phyloP scores from a whole-genome alignment of 2,329 filamentous ascomycete genomes.

The Penicillium frequentans region DNA sequence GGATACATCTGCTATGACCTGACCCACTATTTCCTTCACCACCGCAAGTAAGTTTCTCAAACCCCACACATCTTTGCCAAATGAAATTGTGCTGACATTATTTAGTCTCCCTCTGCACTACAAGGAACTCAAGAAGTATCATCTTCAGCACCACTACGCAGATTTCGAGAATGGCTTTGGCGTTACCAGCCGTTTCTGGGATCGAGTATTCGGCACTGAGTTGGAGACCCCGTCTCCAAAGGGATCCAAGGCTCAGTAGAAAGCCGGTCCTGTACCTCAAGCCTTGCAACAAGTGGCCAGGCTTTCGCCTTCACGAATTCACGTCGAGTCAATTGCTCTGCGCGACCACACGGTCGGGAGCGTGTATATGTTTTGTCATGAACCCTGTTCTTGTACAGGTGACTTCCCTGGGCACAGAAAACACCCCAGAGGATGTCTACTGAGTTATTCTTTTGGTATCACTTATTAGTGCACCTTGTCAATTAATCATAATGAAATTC shows the following conservation, averaged over 20 bases:
- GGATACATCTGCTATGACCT: conserved; percentile 96
- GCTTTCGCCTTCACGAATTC: conserved; percentile 16
- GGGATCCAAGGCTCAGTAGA: conserved; percentile 37
- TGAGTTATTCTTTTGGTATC: conserved; percentile 9
- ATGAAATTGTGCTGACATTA: conserved; percentile 4
- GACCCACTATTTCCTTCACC: conserved; percentile 98
- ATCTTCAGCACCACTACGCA: conserved; percentile 94
- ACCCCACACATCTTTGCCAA: neutral
- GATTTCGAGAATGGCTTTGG: conserved; percentile 98
- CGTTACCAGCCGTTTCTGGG: conserved; percentile 96
- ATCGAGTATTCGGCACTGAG: conserved; percentile 86
- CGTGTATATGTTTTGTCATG: conserved; percentile 10
- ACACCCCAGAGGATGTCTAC: conserved; percentile 3
- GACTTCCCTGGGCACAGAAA: neutral
- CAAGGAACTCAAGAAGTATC: conserved; percentile 92
- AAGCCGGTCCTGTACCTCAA: neutral
- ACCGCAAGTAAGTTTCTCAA: conserved; percentile 67
- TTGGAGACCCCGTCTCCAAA: conserved; percentile 51
- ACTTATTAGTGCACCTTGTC: conserved; percentile 25
- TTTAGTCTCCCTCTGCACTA: conserved; percentile 78
- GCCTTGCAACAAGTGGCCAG: neutral
- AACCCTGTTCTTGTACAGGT: conserved; percentile 18
- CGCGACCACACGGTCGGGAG: neutral
- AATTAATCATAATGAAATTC: conserved; percentile 23
- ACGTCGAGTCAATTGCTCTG: conserved; percentile 11